These are phyloP conservation scores for Emericellopsis atlantica DNA, from an alignment of 2,329 filamentous ascomycete species.

Conservation along the genomic window DNA sequence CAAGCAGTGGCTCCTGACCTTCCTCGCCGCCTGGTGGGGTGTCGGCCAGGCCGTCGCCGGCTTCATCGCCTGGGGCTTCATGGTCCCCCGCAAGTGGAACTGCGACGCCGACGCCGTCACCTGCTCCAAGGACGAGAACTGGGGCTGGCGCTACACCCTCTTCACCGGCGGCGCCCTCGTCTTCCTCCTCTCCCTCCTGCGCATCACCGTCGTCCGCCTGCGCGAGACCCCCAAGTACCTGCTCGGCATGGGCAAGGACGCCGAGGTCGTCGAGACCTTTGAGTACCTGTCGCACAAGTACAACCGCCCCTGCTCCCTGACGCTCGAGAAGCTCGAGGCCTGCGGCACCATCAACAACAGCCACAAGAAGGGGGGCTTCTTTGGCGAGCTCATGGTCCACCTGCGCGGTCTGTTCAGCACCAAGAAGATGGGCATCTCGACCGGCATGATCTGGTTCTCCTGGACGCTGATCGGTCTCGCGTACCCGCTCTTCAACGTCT, in stretches of 20 bases:
- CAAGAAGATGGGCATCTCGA: slow-evolving; percentile 45
- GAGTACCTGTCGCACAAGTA: slow-evolving; percentile 35
- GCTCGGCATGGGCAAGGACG: slow-evolving; percentile 30
- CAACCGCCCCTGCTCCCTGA: slow-evolving; percentile 23
- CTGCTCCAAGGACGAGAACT: slow-evolving; percentile 31
- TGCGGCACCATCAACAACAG: slow-evolving; percentile 27
- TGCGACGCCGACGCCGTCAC: slow-evolving; percentile 23
- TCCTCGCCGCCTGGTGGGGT: slow-evolving; percentile 36
- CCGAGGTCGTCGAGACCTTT: slow-evolving; percentile 33
- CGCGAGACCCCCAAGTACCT: slow-evolving; percentile 37
- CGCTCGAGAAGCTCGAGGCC: slow-evolving; percentile 28
- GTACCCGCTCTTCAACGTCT: slow-evolving; percentile 66
- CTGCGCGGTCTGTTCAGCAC: slow-evolving; percentile 54
- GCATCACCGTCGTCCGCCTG: slow-evolving; percentile 30
- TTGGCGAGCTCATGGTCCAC: slow-evolving; percentile 31
- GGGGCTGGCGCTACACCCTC: slow-evolving; percentile 35
- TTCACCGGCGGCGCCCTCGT: slow-evolving; percentile 31
- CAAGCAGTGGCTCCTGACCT: slow-evolving; percentile 33
- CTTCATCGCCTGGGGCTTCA: slow-evolving; percentile 29
- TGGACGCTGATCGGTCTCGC: slow-evolving; percentile 61
- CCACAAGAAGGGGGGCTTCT: slow-evolving; percentile 19
- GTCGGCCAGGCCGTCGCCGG: slow-evolving; percentile 34
- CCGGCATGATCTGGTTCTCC: slow-evolving; percentile 51
- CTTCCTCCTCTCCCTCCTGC: slow-evolving; percentile 28
- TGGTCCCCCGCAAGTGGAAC: slow-evolving; percentile 34